phyloP scores from a whole-genome alignment of 768 basidiomycete genomes.

The Thelephora ganbajun region DNA sequence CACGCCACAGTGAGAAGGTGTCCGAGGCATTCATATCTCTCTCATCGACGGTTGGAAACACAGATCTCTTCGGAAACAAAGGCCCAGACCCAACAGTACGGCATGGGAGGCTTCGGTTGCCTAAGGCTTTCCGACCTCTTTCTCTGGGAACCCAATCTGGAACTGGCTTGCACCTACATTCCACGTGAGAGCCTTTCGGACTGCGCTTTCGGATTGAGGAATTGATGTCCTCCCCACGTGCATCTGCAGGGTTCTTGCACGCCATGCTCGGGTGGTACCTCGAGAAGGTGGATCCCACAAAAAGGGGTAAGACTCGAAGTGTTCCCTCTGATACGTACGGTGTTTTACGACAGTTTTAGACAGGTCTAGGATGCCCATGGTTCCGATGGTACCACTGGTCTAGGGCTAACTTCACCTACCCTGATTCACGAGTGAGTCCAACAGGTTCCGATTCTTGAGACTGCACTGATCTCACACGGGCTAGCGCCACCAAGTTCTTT shows the following conservation, averaged over 20 bases:
- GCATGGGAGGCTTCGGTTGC: not conserved
- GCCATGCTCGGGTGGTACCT: too few species aligned
- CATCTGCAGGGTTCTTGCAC: too few species aligned
- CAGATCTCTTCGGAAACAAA: conserved; percentile 47
- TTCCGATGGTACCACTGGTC: conserved; percentile 23
- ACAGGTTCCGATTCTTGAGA: not conserved
- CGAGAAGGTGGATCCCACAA: too few species aligned
- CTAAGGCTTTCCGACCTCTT: too few species aligned
- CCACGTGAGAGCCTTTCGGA: too few species aligned
- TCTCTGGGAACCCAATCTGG: too few species aligned
- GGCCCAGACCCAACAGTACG: conserved; percentile 56
- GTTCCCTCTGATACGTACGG: too few species aligned
- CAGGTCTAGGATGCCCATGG: conserved; percentile 20
- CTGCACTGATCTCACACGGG: not conserved
- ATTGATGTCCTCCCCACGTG: too few species aligned
- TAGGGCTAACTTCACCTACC: conserved; percentile 23
- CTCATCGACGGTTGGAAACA: conserved; percentile 60
- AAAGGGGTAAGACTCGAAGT: too few species aligned
- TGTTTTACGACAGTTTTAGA: too few species aligned
- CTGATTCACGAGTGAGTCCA: conserved; percentile 14
- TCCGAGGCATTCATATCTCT: conserved; percentile 52
- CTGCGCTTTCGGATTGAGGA: too few species aligned
- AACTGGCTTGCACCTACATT: too few species aligned
- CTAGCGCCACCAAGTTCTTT: not conserved
- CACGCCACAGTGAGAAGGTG: conserved; percentile 24